These are phyloP conservation scores for Dryas integrifolia DNA, from an alignment of 331 rosid genomes.

Conservation along the genomic window DNA sequence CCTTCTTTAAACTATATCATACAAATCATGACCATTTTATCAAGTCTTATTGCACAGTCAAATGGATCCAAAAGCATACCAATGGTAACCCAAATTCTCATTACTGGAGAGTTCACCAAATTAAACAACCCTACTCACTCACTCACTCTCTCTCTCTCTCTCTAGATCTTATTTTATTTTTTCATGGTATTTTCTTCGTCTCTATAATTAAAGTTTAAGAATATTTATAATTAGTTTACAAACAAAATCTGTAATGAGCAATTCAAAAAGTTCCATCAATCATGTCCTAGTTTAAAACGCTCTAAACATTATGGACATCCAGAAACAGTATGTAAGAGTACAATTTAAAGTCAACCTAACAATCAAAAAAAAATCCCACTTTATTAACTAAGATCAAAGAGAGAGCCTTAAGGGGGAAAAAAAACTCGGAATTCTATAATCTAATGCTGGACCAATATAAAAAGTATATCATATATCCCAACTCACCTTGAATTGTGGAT, in stretches of 20 bases:
- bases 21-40: not conserved
- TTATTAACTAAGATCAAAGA: not conserved
- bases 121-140: too few species aligned
- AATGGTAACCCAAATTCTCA: too few species aligned
- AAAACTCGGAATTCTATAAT: not conserved
- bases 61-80: too few species aligned
- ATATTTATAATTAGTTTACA: too few species aligned
- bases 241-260: too few species aligned
- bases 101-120: too few species aligned
- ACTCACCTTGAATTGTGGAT: slow-evolving; percentile 80
- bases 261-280: not conserved
- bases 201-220: too few species aligned
- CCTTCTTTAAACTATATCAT: not conserved
- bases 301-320: not conserved
- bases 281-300: not conserved
- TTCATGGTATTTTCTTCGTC: too few species aligned
- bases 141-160: too few species aligned
- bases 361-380: too few species aligned
- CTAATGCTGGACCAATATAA: not conserved
- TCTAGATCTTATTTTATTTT: too few species aligned
- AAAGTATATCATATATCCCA: not conserved
- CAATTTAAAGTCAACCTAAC: not conserved
- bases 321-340: not conserved
- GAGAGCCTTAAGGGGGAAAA: not conserved
- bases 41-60: too few species aligned